Evolutionary conservation across 805 yeast genomes (phyloP).

Genomic region (Candida pini): DNA sequence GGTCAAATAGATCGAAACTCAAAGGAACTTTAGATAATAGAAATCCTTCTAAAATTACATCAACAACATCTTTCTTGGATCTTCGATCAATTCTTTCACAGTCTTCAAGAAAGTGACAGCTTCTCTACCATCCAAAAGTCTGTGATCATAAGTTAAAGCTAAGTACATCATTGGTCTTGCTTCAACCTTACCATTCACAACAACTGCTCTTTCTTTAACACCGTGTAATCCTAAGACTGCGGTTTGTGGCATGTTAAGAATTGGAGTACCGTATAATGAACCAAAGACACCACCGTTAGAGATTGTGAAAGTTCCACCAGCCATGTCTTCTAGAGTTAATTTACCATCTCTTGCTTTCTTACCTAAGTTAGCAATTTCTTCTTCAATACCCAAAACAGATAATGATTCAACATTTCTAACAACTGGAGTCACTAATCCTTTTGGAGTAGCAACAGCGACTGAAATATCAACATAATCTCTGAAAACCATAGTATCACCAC

Average conservation of each 20-base stretch:
- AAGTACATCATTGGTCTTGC: conserved; percentile 99
- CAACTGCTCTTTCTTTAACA: conserved; percentile 95
- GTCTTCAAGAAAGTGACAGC: conserved; percentile 95
- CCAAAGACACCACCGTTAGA: conserved; percentile 99
- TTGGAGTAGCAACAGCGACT: conserved; percentile 97
- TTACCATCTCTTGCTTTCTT: conserved; percentile 95
- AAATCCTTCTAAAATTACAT: conserved; percentile 24
- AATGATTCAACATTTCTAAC: conserved; percentile 94
- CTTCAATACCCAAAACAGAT: conserved; percentile 82
- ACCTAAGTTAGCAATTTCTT: conserved; percentile 77
- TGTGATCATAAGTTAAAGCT: conserved; percentile 97
- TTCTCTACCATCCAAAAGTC: conserved; percentile 97
- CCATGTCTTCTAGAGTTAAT: conserved; percentile 95
- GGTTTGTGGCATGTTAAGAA: conserved; percentile 96
- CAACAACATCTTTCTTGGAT: conserved; percentile 96
- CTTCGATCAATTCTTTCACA: conserved; percentile 94
- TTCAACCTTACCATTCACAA: conserved; percentile 92
- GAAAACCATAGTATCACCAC: conserved; percentile 86
- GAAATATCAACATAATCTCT: conserved; percentile 96
- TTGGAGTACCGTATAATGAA: conserved; percentile 96
- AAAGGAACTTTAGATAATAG: too few species aligned
- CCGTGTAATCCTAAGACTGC: conserved; percentile 98
- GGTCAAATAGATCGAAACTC: too few species aligned
- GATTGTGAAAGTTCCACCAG: conserved; percentile 98
- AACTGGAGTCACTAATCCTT: conserved; percentile 97